A percentile compares a stretch with the other conserved stretches of the same genome.
These are phyloP conservation scores for Ordospora colligata DNA, from an alignment of 371 early-diverging fungal species.

Conservation along the genomic window DNA sequence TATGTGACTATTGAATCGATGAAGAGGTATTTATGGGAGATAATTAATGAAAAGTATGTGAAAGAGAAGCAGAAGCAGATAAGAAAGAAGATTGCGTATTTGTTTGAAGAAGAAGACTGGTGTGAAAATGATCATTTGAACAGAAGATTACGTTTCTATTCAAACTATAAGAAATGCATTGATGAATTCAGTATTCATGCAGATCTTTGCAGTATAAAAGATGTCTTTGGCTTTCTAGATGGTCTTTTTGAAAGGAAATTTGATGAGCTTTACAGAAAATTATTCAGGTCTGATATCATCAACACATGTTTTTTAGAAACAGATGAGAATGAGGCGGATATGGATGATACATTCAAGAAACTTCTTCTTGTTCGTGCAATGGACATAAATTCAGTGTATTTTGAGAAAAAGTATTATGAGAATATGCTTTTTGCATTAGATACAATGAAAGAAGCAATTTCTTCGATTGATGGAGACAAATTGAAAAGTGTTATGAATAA, in stretches of 20 bases:
- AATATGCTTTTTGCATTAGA: constrained; percentile 25
- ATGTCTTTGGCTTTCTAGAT: background rate
- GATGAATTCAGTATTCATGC: background rate
- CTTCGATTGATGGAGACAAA: background rate
- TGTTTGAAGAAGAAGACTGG: constrained; percentile 8
- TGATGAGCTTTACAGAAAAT: background rate
- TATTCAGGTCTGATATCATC: background rate
- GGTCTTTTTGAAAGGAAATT: background rate
- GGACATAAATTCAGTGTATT: constrained; percentile 4
- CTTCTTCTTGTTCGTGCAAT: constrained; percentile 18
- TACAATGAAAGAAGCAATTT: constrained; percentile 20
- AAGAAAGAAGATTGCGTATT: background rate
- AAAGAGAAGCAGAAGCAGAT: background rate
- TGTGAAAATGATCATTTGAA: background rate
- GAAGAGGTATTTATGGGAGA: background rate
- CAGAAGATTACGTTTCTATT: background rate
- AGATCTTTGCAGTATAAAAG: background rate
- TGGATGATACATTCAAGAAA: background rate
- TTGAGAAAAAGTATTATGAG: constrained; percentile 26
- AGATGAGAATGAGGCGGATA: background rate
- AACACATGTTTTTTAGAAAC: background rate
- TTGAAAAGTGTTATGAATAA: background rate
- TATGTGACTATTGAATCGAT: background rate
- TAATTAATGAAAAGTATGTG: background rate
- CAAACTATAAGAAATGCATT: background rate